phyloP scores from a whole-genome alignment of 2,329 filamentous ascomycete species.

The Colletotrichum theobromicola region DNA sequence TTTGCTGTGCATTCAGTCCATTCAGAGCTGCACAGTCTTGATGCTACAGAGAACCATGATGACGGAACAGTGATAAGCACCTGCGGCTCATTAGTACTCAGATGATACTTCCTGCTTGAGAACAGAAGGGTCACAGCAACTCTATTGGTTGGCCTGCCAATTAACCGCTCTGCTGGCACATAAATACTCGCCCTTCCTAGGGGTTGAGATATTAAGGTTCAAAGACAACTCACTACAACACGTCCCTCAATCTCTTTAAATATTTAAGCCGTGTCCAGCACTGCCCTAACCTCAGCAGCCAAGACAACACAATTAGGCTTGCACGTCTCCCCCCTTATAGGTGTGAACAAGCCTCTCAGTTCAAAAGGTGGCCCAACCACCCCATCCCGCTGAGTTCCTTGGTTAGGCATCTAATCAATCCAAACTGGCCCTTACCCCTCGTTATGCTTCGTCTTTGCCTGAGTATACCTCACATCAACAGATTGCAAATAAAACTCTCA shows the following conservation, averaged over 20 bases:
- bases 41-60: rapidly evolving
- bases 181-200: background rate
- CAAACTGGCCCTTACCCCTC: rapidly evolving
- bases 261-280: background rate
- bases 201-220: background rate
- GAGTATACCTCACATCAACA: background rate
- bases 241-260: no score
- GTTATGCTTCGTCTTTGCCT: rapidly evolving
- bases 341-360: background rate
- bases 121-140: no score
- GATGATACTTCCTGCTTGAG: no score
- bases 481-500: no score
- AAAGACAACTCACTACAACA: rapidly evolving
- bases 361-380: background rate
- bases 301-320: no score
- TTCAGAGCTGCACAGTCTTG: rapidly evolving
- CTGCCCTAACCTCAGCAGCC: rapidly evolving
- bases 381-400: background rate
- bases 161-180: rapidly evolving
- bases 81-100: no score
- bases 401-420: rapidly evolving
- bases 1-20: background rate
- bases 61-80: rapidly evolving
- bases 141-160: background rate
- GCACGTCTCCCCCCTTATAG: no score